phyloP scores from a whole-genome alignment of 176 grass and related monocot genomes.

The Thinopyrum elongatum region DNA sequence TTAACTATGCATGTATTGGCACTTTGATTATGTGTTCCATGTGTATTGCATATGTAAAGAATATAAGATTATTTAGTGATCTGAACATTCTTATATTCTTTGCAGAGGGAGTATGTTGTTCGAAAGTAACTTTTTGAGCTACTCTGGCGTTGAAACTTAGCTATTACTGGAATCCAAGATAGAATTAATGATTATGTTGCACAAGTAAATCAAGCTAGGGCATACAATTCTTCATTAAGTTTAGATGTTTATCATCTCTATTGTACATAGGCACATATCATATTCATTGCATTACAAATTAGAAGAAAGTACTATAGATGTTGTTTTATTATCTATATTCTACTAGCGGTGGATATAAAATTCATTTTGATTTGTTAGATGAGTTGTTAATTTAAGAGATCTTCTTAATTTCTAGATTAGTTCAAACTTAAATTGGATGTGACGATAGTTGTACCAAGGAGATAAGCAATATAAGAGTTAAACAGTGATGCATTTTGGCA shows the following conservation, averaged over 20 bases:
- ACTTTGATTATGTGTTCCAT: conserved; percentile 12
- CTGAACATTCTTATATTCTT: no score
- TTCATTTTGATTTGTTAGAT: conserved; percentile 16
- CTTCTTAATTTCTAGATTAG: background rate
- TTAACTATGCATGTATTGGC: background rate
- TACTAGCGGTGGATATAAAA: background rate
- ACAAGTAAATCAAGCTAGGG: conserved; percentile 12
- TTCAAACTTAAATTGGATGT: no score
- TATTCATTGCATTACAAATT: background rate
- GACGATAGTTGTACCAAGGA: no score
- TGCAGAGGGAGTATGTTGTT: background rate
- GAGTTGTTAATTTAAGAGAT: conserved; percentile 1
- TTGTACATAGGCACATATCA: background rate
- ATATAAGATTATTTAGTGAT: no score
- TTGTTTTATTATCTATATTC: no score
- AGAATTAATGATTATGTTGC: background rate
- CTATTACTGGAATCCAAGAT: background rate
- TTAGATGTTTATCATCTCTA: conserved; percentile 5
- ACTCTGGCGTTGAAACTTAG: no score
- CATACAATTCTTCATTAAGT: background rate
- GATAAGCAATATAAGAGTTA: no score
- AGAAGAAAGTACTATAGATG: no score
- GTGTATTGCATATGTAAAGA: no score
- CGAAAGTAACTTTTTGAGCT: background rate
- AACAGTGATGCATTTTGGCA: no score